Evolutionary conservation across 2,329 filamentous ascomycete species (phyloP).

Genomic region (Thielaviopsis cerberus): DNA sequence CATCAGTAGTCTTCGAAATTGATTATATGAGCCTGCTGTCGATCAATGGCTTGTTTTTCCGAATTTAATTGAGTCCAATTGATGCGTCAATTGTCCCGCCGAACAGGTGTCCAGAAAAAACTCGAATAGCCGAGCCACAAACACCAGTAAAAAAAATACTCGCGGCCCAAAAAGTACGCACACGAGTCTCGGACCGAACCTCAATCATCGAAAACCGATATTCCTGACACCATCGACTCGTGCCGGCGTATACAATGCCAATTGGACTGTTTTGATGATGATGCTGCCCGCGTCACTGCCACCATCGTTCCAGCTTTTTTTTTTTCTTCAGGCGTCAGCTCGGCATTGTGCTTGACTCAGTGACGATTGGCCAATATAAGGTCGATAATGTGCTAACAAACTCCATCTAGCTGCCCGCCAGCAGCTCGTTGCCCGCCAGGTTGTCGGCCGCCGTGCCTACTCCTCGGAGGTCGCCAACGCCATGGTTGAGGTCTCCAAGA

Average conservation of each 20-base stretch:
- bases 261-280: slow-evolving; percentile 1
- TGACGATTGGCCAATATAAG: neutral
- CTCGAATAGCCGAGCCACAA: neutral
- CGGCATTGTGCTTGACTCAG: neutral
- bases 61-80: neutral
- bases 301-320: neutral
- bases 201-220: neutral
- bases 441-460: slow-evolving; percentile 53
- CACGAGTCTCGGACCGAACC: neutral
- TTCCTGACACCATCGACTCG: neutral
- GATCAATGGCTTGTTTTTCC: slow-evolving; percentile 6
- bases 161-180: slow-evolving; percentile 4
- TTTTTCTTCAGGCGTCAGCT: neutral
- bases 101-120: slow-evolving; percentile 8
- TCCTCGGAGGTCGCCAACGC: slow-evolving; percentile 75
- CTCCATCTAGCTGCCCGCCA: slow-evolving; percentile 9
- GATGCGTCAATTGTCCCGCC: slow-evolving; percentile 7
- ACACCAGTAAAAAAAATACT: neutral
- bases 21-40: neutral
- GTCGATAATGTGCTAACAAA: neutral
- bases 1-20: neutral
- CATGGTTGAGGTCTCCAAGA: slow-evolving; percentile 80
- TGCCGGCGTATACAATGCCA: neutral
- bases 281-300: neutral
- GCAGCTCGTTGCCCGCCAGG: slow-evolving; percentile 21